phyloP scores from a whole-genome alignment of 2,329 filamentous ascomycete species.

The Trichoderma harzianum region DNA sequence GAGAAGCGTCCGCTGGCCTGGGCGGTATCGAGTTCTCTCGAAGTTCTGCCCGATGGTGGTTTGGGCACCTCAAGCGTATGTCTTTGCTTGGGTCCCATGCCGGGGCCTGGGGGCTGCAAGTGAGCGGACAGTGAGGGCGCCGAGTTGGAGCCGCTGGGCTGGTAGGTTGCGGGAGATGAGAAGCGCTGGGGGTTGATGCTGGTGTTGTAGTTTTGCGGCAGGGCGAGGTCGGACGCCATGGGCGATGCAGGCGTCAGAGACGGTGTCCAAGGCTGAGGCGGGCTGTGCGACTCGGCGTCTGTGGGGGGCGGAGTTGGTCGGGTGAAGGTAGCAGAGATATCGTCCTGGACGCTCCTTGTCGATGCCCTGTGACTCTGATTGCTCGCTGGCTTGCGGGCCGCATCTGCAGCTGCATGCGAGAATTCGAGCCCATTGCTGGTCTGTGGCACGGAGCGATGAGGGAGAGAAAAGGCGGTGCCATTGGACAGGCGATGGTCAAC shows the following conservation, averaged over 20 bases:
- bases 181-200: slow-evolving; percentile 50
- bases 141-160: slow-evolving; percentile 36
- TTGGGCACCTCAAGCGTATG: slow-evolving; percentile 88
- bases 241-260: slow-evolving; percentile 22
- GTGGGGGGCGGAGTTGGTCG: slow-evolving; percentile 18
- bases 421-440: slow-evolving; percentile 19
- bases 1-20: slow-evolving; percentile 80
- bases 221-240: slow-evolving; percentile 25
- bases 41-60: slow-evolving; percentile 57
- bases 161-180: slow-evolving; percentile 61
- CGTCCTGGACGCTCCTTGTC: slow-evolving; percentile 21
- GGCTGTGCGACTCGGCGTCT: slow-evolving; percentile 19
- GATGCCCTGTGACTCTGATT: slow-evolving; percentile 19
- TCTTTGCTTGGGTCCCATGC: slow-evolving; percentile 67
- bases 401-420: slow-evolving; percentile 11
- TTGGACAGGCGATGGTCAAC: slow-evolving; percentile 27
- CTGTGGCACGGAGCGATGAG: slow-evolving; percentile 30
- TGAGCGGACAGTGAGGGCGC: slow-evolving; percentile 51
- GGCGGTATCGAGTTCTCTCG: slow-evolving; percentile 68
- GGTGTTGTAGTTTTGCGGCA: slow-evolving; percentile 20
- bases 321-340: slow-evolving; percentile 19
- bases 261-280: slow-evolving; percentile 12
- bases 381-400: slow-evolving; percentile 19
- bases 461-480: slow-evolving; percentile 26
- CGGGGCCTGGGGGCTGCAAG: slow-evolving; percentile 42